Base-by-base conservation (phyloP, 805 yeast genomes). In the Candida saitoana region DNA sequence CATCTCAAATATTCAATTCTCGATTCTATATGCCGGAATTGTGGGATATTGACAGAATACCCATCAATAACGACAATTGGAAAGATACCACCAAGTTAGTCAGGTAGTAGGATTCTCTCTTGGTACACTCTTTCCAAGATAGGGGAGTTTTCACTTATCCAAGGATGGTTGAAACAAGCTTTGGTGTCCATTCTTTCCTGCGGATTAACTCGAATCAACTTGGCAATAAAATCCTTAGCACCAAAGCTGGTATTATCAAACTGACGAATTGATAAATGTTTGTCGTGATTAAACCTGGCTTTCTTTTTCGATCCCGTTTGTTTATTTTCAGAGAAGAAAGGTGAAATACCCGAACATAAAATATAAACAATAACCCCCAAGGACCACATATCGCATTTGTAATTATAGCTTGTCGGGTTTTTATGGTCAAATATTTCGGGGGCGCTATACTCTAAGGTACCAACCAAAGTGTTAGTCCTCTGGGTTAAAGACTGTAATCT, bases 371-470 rank as follows among this genome's bases (percentile, higher is more conserved):
- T 72, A 0, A 82, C 73, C 0, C 88, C 88, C 3, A 82, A 50
- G 1, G 88, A 82, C 89, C 88, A 82, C 30, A 80, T 56, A 56
- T 82, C 88, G 52, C 86, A 80, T 50, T 77, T 78, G 22, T 59
- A 61, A 44, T 71, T 75, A 51, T 81, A 80, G 0, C 81, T 81
- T 5, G 29, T 38, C 32, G 38, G 53, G 55, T 29, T 9, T 50
- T 22, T n/a, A 35, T 18, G 18, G 22, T 17, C 18, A 27, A 50
- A 79, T 8, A 82, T 79, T 50, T 82, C 88, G 0, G 89, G 89
- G 1, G 89, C 88, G 43, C 81, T 73, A 51, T 82, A 82, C 53
- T 82, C 88, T 0, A 83, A 80, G 0, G 88, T 82, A 2, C 83
- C 83, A 1, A 76, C 81, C 0, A 75, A 65, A 0, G 82, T 73